phyloP scores from a whole-genome alignment of 306 rosid species.

The Dalbergia cochinchinensis region DNA sequence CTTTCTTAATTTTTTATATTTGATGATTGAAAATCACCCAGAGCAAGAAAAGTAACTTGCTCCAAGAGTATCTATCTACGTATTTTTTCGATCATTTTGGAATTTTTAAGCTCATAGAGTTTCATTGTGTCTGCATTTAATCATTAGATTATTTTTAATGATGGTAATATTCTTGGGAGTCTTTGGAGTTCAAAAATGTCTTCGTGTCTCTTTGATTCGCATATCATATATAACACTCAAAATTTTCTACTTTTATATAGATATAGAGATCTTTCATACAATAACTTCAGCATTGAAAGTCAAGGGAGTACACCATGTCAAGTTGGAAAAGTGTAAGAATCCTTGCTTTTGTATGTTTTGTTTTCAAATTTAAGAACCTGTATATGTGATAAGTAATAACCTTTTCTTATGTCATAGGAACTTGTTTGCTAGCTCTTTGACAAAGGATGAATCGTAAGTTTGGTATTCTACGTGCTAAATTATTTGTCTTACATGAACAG shows the following conservation, averaged over 20 bases:
- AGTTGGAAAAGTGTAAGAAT: slow-evolving; percentile 52
- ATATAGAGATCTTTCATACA: slow-evolving; percentile 68
- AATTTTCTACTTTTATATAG: neutral
- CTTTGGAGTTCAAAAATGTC: no score
- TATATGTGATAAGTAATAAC: slow-evolving; percentile 10
- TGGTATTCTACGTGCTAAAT: neutral
- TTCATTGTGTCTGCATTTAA: no score
- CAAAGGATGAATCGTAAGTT: slow-evolving; percentile 48
- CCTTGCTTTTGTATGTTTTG: neutral
- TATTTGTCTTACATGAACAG: neutral
- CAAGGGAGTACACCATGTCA: slow-evolving; percentile 38
- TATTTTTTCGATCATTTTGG: no score
- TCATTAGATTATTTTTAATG: no score
- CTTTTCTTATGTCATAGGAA: slow-evolving; percentile 42
- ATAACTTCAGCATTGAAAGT: slow-evolving; percentile 44
- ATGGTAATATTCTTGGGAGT: no score
- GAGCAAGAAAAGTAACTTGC: no score
- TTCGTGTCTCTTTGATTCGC: no score
- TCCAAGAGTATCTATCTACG: no score
- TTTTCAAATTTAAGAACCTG: neutral
- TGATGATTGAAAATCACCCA: no score
- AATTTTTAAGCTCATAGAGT: no score
- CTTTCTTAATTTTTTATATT: no score
- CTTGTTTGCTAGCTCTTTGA: slow-evolving; percentile 50
- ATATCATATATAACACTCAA: no score